A percentile compares a stretch with the other conserved stretches of the same genome.
Conservation (phyloP, 495 filamentous ascomycete genomes). For the Daldinia caldariorum region DNA sequence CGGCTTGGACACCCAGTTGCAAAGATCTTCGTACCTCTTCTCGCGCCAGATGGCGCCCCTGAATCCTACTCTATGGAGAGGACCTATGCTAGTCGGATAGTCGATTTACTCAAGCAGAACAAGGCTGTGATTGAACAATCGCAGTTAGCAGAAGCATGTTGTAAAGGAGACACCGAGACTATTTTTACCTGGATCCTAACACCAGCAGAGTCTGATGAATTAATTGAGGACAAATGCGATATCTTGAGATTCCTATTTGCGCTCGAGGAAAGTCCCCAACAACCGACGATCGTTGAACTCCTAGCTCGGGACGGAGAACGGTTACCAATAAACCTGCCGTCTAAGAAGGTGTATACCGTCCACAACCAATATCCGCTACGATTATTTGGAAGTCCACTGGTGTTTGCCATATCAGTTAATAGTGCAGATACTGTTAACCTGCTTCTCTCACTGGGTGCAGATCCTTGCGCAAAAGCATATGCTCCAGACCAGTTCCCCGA, state of each 20-base stretch:
- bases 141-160: constrained; percentile 23
- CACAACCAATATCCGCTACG: constrained; percentile 46
- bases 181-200: constrained; percentile 15
- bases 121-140: constrained; percentile 4
- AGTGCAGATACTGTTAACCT: constrained; percentile 30
- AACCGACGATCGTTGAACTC: too few relatives aligned
- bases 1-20: constrained; percentile 37
- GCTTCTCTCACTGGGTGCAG: constrained; percentile 32
- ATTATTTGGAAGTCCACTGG: constrained; percentile 44
- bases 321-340: constrained; percentile 24
- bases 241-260: too few relatives aligned
- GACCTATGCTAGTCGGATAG: constrained; percentile 13
- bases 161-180: constrained; percentile 20
- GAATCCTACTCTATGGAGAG: background rate
- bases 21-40: constrained; percentile 31
- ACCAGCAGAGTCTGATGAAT: background rate
- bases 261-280: too few relatives aligned
- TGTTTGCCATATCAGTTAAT: constrained; percentile 37
- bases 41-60: too few relatives aligned
- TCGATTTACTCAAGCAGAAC: constrained; percentile 10
- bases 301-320: too few relatives aligned
- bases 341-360: constrained; percentile 13
- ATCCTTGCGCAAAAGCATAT: constrained; percentile 26
- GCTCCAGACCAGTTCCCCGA: constrained; percentile 16
- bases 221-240: too few relatives aligned